A percentile compares a stretch with the other conserved stretches of the same genome.
phyloP scores from a whole-genome alignment of 1,139 yeast genomes.

The Nematodospora anomalae region DNA sequence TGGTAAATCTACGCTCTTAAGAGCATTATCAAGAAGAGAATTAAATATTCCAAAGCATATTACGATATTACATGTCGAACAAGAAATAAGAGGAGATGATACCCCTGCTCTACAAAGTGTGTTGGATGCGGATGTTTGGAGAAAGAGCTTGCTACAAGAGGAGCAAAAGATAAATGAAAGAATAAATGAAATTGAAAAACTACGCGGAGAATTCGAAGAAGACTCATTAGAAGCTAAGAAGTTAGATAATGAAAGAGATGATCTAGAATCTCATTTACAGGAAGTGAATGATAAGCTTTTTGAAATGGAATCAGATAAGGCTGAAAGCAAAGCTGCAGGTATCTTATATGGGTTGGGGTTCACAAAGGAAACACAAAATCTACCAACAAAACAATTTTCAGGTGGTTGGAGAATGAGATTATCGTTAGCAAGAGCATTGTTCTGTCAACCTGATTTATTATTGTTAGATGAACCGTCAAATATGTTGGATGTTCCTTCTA shows the following conservation, averaged over 20 bases:
- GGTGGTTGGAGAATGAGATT: constrained; percentile 99
- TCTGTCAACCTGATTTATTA: constrained; percentile 92
- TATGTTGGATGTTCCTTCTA: constrained; percentile 99
- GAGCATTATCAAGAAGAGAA: constrained; percentile 93
- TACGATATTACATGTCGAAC: constrained; percentile 94
- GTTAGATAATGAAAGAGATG: constrained; percentile 86
- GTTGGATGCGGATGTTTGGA: constrained; percentile 98
- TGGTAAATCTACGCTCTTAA: constrained; percentile 91
- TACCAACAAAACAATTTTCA: constrained; percentile 86
- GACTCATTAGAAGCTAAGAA: constrained; percentile 77
- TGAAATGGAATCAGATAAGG: constrained; percentile 96
- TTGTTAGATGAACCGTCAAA: constrained; percentile 97
- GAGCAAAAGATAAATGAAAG: constrained; percentile 74
- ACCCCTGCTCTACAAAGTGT: constrained; percentile 89
- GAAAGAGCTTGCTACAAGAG: constrained; percentile 81
- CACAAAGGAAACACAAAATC: constrained; percentile 78
- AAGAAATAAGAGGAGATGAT: constrained; percentile 93
- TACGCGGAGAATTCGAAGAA: constrained; percentile 74
- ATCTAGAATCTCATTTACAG: constrained; percentile 72
- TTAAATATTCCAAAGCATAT: constrained; percentile 91
- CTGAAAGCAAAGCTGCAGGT: constrained; percentile 97
- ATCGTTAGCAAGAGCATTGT: constrained; percentile 95
- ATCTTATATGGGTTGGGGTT: constrained; percentile 91
- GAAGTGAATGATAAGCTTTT: constrained; percentile 78
- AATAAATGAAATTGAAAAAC: constrained; percentile 67